Evolutionary conservation across 345 rosid species (phyloP), one percentile per base, ranked within the genome.

Genomic region (Gossypioides kirkii): DNA sequence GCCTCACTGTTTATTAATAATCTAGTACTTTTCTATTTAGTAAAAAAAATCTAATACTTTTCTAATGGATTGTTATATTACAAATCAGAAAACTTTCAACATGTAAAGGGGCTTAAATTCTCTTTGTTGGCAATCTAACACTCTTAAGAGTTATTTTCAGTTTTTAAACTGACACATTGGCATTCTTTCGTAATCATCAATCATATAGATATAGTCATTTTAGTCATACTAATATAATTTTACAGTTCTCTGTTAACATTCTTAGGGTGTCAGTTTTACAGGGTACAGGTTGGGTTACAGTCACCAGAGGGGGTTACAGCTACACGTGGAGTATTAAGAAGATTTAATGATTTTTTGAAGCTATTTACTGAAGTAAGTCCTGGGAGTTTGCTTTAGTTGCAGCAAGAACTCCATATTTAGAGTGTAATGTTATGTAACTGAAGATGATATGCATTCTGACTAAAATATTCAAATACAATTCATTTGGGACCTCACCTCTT

Each of bases 231-330:
- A 60, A 45, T 16, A 16, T 49, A 49, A 45, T 45, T 59, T 12
- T 54, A 41, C 22, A 74, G 72, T 70, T 73, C 62, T 23, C 36
- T 76, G 47, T 80, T 88, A 86, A 90, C 89, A 75, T 82, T 83
- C 80, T 77, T 79, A 80, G 79, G 80, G 84, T 82, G 70, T 2
- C 99, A 95, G 99, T 95, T 92, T 90, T 95, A 95, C 90, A 92
- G 99, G 97, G 91, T 95, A 81, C 99, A 95, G 89, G 80, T 92
- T 76, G 93, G 98, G 71, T 2, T 95, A 53, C 98, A 92, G 78
- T 92, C 99, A 26, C 98, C 96, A 17, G 97, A 90, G 79, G 99
- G 98, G 62, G 73, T 85, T 70, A 91, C 96, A 36, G 81, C 86
- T 22, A 83, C 79, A 50, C 88, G 86, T 67, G 91, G 81, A 66